Evolutionary conservation across 805 yeast genomes (phyloP), one percentile per base, ranked within the genome.

Genomic region (Metschnikowia borealis): DNA sequence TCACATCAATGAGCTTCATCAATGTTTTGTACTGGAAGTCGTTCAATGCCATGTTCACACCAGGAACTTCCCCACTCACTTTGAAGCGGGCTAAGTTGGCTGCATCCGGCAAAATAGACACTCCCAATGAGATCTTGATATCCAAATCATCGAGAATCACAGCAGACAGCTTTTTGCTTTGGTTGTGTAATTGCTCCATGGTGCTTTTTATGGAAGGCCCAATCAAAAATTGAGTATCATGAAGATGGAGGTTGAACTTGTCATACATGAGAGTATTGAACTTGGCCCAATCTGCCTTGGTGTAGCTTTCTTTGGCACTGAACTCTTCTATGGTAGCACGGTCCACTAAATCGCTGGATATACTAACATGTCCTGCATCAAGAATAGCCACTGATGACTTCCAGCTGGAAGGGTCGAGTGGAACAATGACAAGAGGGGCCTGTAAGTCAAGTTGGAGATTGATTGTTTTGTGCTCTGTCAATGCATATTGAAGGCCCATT

Each of bases 321-420:
- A 90, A 80, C 51, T 83, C 83, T 46, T 84, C 83, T 26, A 90
- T 78, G 42, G 80, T 81, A 3, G 79, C 77, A 55, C 81, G 82
- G 43, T 86, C 87, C 3, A 84, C 94, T 38, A 92, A 75, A 59
- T 91, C 94, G 62, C 96, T 88, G 1, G 74, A 69, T 14, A 94
- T 82, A 55, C 89, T 84, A 21, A 95, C 85, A 65, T 92, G 97
- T 62, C 99, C 99, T 6, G 97, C 97, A 74, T 94, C 98, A 48
- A 94, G 75, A 17, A 94, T 81, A 3, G 91, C 88, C 56, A 96
- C 96, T 0, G 97, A 95, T 0, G 97, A 83, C 38, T 84, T 76
- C 83, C 89, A 84, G 55, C 80, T 81, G 11, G 81, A 76, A 0
- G 96, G 87, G 61, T 89, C 88, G 32, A 89, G 72, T 0, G 99